Conservation (phyloP, 2,329 filamentous ascomycete genomes). For the Beauveria pseudobassiana region DNA sequence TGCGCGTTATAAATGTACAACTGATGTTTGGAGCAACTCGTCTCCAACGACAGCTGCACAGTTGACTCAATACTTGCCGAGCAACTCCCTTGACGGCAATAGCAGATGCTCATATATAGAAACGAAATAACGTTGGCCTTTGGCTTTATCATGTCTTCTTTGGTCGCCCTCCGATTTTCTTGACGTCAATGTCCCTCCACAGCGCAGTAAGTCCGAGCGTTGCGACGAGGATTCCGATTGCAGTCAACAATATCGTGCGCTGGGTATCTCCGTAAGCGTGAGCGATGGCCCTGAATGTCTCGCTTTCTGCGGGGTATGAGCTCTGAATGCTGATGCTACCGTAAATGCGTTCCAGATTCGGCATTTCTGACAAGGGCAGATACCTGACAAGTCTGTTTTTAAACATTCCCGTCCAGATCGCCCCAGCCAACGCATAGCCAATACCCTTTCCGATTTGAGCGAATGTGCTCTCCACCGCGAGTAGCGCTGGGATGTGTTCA, state of each 20-base stretch:
- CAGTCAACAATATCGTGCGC: slow-evolving; percentile 42
- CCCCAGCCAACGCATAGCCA: slow-evolving; percentile 51
- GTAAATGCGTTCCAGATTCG: slow-evolving; percentile 35
- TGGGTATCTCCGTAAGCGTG: slow-evolving; percentile 51
- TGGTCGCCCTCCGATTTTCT: not conserved
- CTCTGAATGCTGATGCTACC: slow-evolving; percentile 45
- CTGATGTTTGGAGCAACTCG: too few species aligned
- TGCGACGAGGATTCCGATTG: slow-evolving; percentile 34
- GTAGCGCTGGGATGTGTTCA: slow-evolving; percentile 50
- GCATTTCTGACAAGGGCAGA: slow-evolving; percentile 33
- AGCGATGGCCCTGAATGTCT: slow-evolving; percentile 48
- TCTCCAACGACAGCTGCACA: too few species aligned
- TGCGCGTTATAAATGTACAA: too few species aligned
- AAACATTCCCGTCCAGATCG: slow-evolving; percentile 58
- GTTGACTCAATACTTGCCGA: too few species aligned
- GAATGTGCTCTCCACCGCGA: slow-evolving; percentile 54
- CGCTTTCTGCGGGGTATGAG: slow-evolving; percentile 40
- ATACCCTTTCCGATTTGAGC: slow-evolving; percentile 53
- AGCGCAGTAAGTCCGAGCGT: slow-evolving; percentile 24
- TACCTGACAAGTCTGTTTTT: slow-evolving; percentile 39
- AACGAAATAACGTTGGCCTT: too few species aligned
- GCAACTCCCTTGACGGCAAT: too few species aligned
- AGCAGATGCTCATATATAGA: too few species aligned
- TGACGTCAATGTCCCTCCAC: slow-evolving; percentile 45
- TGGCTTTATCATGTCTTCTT: not conserved